phyloP scores from a whole-genome alignment of 805 yeast genomes.

The Candida tibetensis region DNA sequence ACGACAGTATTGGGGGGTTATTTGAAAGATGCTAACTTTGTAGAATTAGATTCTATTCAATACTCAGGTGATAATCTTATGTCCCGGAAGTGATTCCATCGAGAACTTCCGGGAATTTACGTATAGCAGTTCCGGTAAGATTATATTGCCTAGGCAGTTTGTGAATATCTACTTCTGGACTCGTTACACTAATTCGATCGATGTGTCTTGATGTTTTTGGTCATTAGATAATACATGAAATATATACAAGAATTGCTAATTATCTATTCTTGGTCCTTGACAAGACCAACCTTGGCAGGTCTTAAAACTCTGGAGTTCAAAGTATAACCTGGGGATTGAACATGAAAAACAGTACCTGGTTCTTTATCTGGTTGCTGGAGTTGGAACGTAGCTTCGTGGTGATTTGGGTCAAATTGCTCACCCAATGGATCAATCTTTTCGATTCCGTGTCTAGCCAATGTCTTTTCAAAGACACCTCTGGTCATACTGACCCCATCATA shows the following conservation, averaged over 20 bases:
- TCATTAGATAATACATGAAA: neutral
- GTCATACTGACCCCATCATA: constrained; percentile 92
- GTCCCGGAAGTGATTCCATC: no score
- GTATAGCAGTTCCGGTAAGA: no score
- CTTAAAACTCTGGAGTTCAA: constrained; percentile 85
- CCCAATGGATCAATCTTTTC: constrained; percentile 79
- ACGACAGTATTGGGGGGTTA: no score
- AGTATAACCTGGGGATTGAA: constrained; percentile 86
- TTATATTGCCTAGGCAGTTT: no score
- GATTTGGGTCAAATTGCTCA: constrained; percentile 84
- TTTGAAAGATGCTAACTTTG: no score
- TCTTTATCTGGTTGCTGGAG: constrained; percentile 82
- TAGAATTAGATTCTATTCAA: no score
- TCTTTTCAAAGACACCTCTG: constrained; percentile 78
- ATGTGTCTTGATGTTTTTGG: no score
- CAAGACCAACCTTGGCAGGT: constrained; percentile 95
- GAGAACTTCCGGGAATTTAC: no score
- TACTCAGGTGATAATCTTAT: no score
- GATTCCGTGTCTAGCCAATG: constrained; percentile 77
- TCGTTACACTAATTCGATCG: no score
- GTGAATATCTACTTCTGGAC: no score
- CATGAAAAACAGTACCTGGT: constrained; percentile 90
- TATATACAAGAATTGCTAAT: neutral
- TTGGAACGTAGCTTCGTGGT: constrained; percentile 91
- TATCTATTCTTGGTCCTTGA: constrained; percentile 43